phyloP scores from a whole-genome alignment of 176 grass and related monocot species.

The Carex myosuroides region DNA sequence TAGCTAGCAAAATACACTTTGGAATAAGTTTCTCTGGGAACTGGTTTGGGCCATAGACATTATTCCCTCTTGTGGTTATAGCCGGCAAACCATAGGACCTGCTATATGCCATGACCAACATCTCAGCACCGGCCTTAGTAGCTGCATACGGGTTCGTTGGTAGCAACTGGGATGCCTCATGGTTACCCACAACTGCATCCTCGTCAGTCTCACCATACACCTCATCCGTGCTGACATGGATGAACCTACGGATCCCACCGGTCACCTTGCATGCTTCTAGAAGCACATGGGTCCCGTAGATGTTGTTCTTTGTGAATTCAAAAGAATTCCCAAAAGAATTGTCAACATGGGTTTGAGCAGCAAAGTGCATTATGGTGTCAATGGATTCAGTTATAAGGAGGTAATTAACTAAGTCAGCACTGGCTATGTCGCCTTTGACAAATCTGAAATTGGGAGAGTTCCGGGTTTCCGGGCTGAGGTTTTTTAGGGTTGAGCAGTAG shows the following conservation, averaged over 20 bases:
- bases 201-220: constrained; percentile 78
- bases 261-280: constrained; percentile 83
- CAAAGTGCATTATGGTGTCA: constrained; percentile 85
- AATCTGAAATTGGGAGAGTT: constrained; percentile 60
- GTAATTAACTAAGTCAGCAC: constrained; percentile 75
- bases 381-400: constrained; percentile 66
- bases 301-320: constrained; percentile 86
- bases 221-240: constrained; percentile 79
- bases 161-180: constrained; percentile 66
- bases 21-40: constrained; percentile 88
- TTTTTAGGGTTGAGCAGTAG: constrained; percentile 72
- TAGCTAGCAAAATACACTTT: constrained; percentile 65
- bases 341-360: constrained; percentile 79
- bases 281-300: constrained; percentile 73
- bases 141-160: constrained; percentile 73
- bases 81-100: constrained; percentile 72
- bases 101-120: constrained; percentile 80
- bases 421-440: constrained; percentile 83
- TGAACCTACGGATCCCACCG: constrained; percentile 65
- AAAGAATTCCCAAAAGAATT: constrained; percentile 87
- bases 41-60: constrained; percentile 74
- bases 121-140: constrained; percentile 69
- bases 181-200: constrained; percentile 69
- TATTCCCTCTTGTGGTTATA: constrained; percentile 74
- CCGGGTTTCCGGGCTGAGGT: constrained; percentile 38